These are phyloP conservation scores for Cryptococcus sp. DNA, from an alignment of 1,284 basidiomycete genomes.

Conservation along the genomic window DNA sequence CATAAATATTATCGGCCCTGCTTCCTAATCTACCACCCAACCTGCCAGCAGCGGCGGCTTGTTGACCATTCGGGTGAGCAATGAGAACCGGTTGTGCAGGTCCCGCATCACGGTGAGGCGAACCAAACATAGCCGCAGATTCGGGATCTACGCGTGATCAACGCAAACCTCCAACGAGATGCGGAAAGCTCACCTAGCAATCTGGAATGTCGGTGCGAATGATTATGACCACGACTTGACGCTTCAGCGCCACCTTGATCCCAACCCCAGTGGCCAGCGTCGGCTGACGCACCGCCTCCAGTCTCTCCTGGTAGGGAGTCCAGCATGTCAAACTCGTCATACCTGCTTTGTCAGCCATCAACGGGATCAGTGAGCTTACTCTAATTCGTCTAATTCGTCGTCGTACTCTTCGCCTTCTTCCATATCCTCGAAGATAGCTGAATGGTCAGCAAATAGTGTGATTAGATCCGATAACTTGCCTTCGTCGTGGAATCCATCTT, in stretches of 20 bases:
- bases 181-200: conserved; percentile 8
- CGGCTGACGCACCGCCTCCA: not conserved
- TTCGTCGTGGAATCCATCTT: not conserved
- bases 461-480: not conserved
- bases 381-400: conserved; percentile 11
- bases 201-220: conserved; percentile 2
- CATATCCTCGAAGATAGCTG: not conserved
- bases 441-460: not conserved
- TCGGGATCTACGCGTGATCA: not conserved
- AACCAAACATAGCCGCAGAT: conserved; percentile 18
- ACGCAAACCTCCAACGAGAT: no score
- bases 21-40: not conserved
- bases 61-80: conserved; percentile 51
- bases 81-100: conserved; percentile 46
- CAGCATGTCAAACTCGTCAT: conserved; percentile 21
- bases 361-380: not conserved
- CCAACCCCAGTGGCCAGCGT: conserved; percentile 33
- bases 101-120: not conserved
- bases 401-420: conserved; percentile 19
- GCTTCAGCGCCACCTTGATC: conserved; percentile 7
- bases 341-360: conserved; percentile 8
- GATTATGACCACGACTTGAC: not conserved
- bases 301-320: conserved; percentile 7
- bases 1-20: conserved; percentile 35
- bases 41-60: conserved; percentile 50